Conservation (phyloP, 2,329 filamentous ascomycete genomes). For the Trichoderma aggressivum region DNA sequence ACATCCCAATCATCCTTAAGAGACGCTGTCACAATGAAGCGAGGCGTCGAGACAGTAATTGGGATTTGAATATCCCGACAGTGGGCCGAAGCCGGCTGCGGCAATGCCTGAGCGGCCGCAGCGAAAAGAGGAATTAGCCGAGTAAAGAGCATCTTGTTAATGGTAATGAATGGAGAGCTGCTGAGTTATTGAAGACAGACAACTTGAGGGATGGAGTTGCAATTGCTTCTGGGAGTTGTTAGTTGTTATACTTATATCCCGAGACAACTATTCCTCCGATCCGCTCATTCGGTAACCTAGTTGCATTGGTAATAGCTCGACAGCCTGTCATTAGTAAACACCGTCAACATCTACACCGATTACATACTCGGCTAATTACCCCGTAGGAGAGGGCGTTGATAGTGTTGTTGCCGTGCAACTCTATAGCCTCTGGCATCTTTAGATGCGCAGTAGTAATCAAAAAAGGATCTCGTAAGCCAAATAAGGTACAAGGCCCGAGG, state of each 20-base stretch:
- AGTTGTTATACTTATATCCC: not conserved
- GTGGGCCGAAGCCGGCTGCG: not conserved
- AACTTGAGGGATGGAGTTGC: not conserved
- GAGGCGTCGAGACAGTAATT: not conserved
- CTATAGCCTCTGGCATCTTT: not conserved
- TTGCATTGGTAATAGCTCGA: not conserved
- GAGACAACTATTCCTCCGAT: not conserved
- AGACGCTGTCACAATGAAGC: not conserved
- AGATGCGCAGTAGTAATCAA: not conserved
- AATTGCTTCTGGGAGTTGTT: not conserved
- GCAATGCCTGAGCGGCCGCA: not conserved
- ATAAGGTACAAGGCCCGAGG: not conserved
- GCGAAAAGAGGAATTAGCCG: not conserved
- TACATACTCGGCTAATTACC: not conserved
- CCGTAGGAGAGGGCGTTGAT: not conserved
- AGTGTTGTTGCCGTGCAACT: not conserved
- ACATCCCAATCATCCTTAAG: slow-evolving; percentile 3
- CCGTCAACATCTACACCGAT: not conserved
- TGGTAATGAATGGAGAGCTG: not conserved
- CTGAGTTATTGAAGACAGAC: not conserved
- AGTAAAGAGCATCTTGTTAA: not conserved
- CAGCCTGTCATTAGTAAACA: not conserved
- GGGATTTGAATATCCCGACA: slow-evolving; percentile 8
- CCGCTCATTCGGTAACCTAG: not conserved
- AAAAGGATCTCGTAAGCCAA: not conserved